phyloP scores from a whole-genome alignment of 495 filamentous ascomycete species.

The Penicillium egyptiacum region DNA sequence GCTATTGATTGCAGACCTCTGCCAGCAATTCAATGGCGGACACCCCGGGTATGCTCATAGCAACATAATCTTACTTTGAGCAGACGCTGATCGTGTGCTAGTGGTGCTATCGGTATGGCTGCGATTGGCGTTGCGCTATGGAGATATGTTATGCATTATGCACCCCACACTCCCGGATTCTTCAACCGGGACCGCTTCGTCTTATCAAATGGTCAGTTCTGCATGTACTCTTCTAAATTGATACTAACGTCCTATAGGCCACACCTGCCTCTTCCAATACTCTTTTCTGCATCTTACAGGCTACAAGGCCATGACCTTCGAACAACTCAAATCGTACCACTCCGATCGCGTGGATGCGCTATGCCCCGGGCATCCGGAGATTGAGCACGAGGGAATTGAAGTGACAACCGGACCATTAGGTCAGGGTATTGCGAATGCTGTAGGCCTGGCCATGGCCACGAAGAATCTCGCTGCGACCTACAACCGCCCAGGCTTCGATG shows the following conservation, averaged over 20 bases:
- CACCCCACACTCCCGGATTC: constrained; percentile 89
- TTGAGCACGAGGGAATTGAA: constrained; percentile 60
- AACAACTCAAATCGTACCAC: constrained; percentile 61
- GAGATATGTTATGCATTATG: constrained; percentile 90
- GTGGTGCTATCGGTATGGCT: constrained; percentile 85
- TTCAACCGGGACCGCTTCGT: constrained; percentile 90
- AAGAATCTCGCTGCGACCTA: constrained; percentile 56
- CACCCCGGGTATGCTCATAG: constrained; percentile 50
- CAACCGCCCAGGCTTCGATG: constrained; percentile 49
- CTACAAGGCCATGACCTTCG: constrained; percentile 58
- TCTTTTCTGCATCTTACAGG: constrained; percentile 57
- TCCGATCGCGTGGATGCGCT: constrained; percentile 51
- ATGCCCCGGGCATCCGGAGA: constrained; percentile 62
- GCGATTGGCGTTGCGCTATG: constrained; percentile 86
- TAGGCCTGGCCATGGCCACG: constrained; percentile 58
- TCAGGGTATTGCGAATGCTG: constrained; percentile 60
- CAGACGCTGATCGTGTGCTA: constrained; percentile 15
- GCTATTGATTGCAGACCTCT: constrained; percentile 57
- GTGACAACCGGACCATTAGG: constrained; percentile 63
- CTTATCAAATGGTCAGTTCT: constrained; percentile 55
- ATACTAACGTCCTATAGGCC: constrained; percentile 33
- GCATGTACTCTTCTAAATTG: not conserved
- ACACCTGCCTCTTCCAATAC: constrained; percentile 62
- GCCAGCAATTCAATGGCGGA: constrained; percentile 58
- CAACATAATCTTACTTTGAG: not conserved